Percentiles rank a stretch among this genome's conserved stretches.
phyloP scores from a whole-genome alignment of 164 flowering plant species.

The Aristolochia californica region DNA sequence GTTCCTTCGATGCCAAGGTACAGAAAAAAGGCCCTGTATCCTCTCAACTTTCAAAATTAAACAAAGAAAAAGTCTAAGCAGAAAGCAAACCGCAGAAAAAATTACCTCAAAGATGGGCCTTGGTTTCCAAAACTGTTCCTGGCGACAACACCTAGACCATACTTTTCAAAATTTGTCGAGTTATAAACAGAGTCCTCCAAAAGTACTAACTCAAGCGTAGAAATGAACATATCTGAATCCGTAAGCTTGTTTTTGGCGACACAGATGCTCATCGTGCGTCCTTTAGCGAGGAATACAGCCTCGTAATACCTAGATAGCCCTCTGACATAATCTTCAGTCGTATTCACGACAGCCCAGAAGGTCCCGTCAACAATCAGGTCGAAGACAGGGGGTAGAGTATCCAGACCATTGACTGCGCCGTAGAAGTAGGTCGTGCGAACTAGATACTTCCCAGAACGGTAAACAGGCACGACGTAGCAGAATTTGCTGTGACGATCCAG shows the following conservation, averaged over 20 bases:
- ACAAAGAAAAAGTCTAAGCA: too few species aligned
- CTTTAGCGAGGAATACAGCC: conserved; percentile 63
- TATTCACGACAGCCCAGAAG: conserved; percentile 74
- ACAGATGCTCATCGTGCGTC: conserved; percentile 69
- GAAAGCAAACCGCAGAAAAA: not conserved
- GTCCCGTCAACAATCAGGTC: conserved; percentile 91
- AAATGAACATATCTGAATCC: conserved; percentile 76
- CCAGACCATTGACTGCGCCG: conserved; percentile 50
- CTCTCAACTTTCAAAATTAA: too few species aligned
- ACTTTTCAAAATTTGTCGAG: conserved; percentile 52
- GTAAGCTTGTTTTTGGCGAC: conserved; percentile 52
- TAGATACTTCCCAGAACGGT: conserved; percentile 41
- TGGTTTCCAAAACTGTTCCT: conserved; percentile 64
- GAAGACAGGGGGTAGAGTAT: conserved; percentile 60
- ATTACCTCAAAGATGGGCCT: conserved; percentile 51
- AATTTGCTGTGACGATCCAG: conserved; percentile 28
- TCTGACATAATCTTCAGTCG: conserved; percentile 52
- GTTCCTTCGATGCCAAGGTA: too few species aligned
- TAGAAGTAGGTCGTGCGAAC: conserved; percentile 76
- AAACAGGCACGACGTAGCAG: conserved; percentile 60
- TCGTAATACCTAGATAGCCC: conserved; percentile 55
- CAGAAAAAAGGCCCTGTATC: too few species aligned
- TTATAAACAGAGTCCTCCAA: conserved; percentile 63
- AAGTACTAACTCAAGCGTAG: conserved; percentile 54
- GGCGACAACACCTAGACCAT: conserved; percentile 48